Evolutionary conservation across 2,329 filamentous ascomycete genomes (phyloP), one percentile per base, ranked within the genome.

Genomic region (Diaporthe sp.): DNA sequence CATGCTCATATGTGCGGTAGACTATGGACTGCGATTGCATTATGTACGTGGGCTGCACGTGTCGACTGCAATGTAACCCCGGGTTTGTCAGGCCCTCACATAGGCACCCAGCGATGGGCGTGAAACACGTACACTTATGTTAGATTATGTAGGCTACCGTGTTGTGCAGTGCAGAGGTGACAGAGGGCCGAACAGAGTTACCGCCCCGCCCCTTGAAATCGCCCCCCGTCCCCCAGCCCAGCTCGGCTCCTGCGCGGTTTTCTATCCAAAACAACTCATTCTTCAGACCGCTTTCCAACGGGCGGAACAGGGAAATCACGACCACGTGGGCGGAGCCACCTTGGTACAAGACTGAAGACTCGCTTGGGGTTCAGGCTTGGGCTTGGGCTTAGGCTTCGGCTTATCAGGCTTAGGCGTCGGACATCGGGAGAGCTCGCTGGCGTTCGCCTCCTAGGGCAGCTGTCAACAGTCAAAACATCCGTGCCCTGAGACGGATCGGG

Each of bases 1-100:
- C 65, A 53, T 37, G 20, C 28, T 65, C 20, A 8, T 49, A 31
- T 17, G 28, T 12, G 25, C 5, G 47, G 47, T 53, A 70, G 31
- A 15, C 31, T 68, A 68, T 47, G 34, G 49, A 42, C 65, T 22
- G 65, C 65, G 65, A 70, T 70, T 70, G 49, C 65, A 70, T 70
- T 42, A 70, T 55, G 65, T 70, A 42, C 65, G 49, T 70, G 34
- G 65, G 65, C 34, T 70, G 65, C 65, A 70, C 65, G 49, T 70
- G 65, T 31, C 55, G 65, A 20, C 25, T 55, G 65, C 65, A 70
- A 70, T 70, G 65, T 8, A 70, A 70, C 65, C 34, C 65, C 34
- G 65, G 65, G 49, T 47, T 70, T 70, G 65, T 55, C 65, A 70
- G 65, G 49, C 65, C 49, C 47, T 53, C 65, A 12, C 37, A 37